A percentile compares a stretch with the other conserved stretches of the same genome.
These are phyloP conservation scores for Cordyceps militaris DNA, from an alignment of 2,329 filamentous ascomycete species.

Conservation along the genomic window DNA sequence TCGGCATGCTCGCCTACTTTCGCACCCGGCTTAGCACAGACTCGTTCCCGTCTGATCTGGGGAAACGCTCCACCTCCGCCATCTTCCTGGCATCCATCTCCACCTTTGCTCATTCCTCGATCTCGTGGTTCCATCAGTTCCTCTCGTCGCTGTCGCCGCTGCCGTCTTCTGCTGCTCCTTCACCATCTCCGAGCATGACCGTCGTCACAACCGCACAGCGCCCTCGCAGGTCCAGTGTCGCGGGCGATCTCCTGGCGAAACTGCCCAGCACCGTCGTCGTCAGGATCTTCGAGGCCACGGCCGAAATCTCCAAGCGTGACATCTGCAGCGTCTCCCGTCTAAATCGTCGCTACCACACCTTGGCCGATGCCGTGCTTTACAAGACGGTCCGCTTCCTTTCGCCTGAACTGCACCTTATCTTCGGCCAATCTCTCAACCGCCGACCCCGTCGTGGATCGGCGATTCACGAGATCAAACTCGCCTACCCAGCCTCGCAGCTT, in stretches of 20 bases:
- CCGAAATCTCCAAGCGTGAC: slow-evolving; percentile 27
- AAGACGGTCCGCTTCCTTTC: slow-evolving; percentile 39
- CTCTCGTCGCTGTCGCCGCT: background rate
- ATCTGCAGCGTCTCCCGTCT: slow-evolving; percentile 37
- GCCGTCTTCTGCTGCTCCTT: background rate
- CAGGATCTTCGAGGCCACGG: slow-evolving; percentile 32
- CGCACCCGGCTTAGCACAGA: background rate
- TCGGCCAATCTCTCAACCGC: slow-evolving; percentile 39
- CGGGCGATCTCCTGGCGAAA: slow-evolving; percentile 17
- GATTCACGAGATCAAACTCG: slow-evolving; percentile 38
- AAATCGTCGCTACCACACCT: slow-evolving; percentile 34
- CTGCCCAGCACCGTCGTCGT: slow-evolving; percentile 35
- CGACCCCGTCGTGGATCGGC: slow-evolving; percentile 40
- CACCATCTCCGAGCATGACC: background rate
- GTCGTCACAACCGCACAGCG: background rate
- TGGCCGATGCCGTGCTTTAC: slow-evolving; percentile 42
- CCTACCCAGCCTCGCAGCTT: slow-evolving; percentile 37
- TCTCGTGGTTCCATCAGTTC: slow-evolving; percentile 4
- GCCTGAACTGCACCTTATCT: slow-evolving; percentile 41
- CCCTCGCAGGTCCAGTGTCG: background rate
- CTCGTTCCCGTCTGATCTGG: background rate
- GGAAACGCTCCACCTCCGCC: slow-evolving; percentile 5
- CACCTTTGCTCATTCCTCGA: background rate
- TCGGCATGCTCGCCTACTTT: background rate
- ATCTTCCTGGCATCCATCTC: slow-evolving; percentile 2